Evolutionary conservation across 495 filamentous ascomycete species (phyloP).

Genomic region (Daldinia grandis): DNA sequence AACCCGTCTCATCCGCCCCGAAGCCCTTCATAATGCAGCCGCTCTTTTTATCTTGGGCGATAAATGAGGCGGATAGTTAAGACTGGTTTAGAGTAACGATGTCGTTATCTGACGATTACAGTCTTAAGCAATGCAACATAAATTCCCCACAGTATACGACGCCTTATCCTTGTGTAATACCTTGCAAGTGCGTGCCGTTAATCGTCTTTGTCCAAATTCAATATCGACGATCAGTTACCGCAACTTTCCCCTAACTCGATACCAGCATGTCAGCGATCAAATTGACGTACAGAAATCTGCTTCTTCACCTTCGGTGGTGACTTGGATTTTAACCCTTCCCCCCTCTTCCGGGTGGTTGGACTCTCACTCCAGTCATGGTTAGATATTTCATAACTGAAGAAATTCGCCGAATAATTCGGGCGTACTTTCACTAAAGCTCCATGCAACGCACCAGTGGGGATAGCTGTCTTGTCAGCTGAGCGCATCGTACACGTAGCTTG

Average conservation of each 20-base stretch:
- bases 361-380: slow-evolving; percentile 16
- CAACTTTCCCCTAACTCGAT: slow-evolving; percentile 10
- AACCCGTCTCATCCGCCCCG: slow-evolving; percentile 33
- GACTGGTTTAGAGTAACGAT: slow-evolving; percentile 38
- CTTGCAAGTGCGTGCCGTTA: slow-evolving; percentile 27
- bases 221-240: slow-evolving; percentile 33
- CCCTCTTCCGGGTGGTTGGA: slow-evolving; percentile 7
- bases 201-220: slow-evolving; percentile 27
- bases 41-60: slow-evolving; percentile 19
- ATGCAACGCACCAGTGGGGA: slow-evolving; percentile 30
- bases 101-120: slow-evolving; percentile 41
- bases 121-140: slow-evolving; percentile 36
- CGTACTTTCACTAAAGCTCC: slow-evolving; percentile 23
- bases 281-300: slow-evolving; percentile 28
- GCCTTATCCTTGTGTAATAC: slow-evolving; percentile 31
- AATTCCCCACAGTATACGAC: slow-evolving; percentile 35
- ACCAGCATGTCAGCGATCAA: slow-evolving; percentile 30
- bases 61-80: slow-evolving; percentile 26
- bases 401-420: slow-evolving; percentile 15
- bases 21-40: slow-evolving; percentile 15
- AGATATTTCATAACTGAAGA: slow-evolving; percentile 8
- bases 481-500: slow-evolving; percentile 42
- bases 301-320: slow-evolving; percentile 24
- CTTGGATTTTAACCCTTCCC: slow-evolving; percentile 6
- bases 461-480: slow-evolving; percentile 40